Percentiles rank a stretch among this genome's conserved stretches.
Evolutionary conservation across 78 protist species (phyloP).

Genomic region (Monocercomonoides exilis): DNA sequence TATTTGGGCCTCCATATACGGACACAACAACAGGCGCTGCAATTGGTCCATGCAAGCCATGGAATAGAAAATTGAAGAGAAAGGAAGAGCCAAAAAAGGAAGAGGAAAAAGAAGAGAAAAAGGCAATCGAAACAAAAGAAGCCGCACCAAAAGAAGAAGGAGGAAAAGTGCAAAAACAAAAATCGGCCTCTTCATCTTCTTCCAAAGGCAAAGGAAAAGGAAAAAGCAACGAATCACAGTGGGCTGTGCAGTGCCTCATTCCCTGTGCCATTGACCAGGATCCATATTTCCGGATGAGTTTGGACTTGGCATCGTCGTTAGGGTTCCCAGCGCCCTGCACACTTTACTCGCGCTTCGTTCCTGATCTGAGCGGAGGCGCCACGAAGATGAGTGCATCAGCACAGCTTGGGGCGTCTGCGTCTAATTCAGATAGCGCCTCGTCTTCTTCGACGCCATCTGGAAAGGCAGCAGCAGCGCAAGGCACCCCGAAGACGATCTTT

Average conservation of each 20-base stretch:
- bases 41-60: background rate
- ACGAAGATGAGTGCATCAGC: slow-evolving; percentile 2
- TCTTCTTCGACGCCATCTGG: slow-evolving; percentile 12
- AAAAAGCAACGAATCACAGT: background rate
- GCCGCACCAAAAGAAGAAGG: no score
- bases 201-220: background rate
- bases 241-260: slow-evolving; percentile 78
- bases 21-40: background rate
- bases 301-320: slow-evolving; percentile 89
- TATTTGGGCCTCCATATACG: slow-evolving; percentile 53
- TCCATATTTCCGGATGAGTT: slow-evolving; percentile 95
- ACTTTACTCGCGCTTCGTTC: slow-evolving; percentile 85
- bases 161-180: no score
- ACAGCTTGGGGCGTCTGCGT: background rate
- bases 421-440: background rate
- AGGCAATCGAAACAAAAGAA: no score
- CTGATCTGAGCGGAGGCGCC: slow-evolving; percentile 58
- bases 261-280: slow-evolving; percentile 99
- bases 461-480: slow-evolving; percentile 88
- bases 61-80: background rate
- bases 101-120: no score
- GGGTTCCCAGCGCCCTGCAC: slow-evolving; percentile 83
- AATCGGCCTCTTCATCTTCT: no score
- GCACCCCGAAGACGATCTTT: slow-evolving; percentile 65
- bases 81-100: background rate